Percentiles rank a stretch among this genome's conserved stretches.
Conservation (phyloP, 2,329 filamentous ascomycete species). For the Epichloe coenophiala region DNA sequence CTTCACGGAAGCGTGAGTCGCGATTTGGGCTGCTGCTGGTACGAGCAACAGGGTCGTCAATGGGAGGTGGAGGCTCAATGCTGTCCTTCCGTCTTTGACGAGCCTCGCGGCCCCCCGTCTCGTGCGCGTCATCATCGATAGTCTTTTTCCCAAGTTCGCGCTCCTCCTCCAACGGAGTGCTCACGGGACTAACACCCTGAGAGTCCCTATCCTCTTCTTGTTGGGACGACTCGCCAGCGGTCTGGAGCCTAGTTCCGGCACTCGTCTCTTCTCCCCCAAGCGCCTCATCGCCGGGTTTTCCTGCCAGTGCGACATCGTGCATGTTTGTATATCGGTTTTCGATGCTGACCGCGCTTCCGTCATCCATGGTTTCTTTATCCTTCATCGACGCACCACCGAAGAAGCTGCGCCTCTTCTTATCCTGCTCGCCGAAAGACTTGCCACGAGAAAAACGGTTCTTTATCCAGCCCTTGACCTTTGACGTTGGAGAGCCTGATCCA, state of each 20-base stretch:
- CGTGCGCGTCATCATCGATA: constrained; percentile 7
- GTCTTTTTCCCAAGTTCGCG: constrained; percentile 13
- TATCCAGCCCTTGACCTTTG: constrained; percentile 40
- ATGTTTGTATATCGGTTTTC: constrained; percentile 29
- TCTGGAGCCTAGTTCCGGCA: not conserved
- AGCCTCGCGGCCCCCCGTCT: constrained; percentile 6
- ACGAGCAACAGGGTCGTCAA: constrained; percentile 19
- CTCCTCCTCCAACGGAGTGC: constrained; percentile 31
- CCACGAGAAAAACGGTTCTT: constrained; percentile 37
- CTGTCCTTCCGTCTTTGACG: constrained; percentile 6
- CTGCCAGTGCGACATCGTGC: constrained; percentile 34
- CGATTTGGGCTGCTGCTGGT: constrained; percentile 38
- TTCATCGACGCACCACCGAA: constrained; percentile 37
- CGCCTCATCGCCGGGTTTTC: constrained; percentile 15
- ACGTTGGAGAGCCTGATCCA: constrained; percentile 18
- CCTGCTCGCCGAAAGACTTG: constrained; percentile 25
- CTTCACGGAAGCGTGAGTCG: constrained; percentile 47
- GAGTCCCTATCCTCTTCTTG: constrained; percentile 15
- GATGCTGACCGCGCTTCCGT: constrained; percentile 31
- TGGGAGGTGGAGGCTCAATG: constrained; percentile 25
- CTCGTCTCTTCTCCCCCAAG: constrained; percentile 3
- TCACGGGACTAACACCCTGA: constrained; percentile 24
- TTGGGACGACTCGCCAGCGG: constrained; percentile 10
- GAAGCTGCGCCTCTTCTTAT: constrained; percentile 27
- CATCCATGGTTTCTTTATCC: constrained; percentile 28